phyloP scores from a whole-genome alignment of 2,329 filamentous ascomycete species.

The Botryosphaeria agaves region DNA sequence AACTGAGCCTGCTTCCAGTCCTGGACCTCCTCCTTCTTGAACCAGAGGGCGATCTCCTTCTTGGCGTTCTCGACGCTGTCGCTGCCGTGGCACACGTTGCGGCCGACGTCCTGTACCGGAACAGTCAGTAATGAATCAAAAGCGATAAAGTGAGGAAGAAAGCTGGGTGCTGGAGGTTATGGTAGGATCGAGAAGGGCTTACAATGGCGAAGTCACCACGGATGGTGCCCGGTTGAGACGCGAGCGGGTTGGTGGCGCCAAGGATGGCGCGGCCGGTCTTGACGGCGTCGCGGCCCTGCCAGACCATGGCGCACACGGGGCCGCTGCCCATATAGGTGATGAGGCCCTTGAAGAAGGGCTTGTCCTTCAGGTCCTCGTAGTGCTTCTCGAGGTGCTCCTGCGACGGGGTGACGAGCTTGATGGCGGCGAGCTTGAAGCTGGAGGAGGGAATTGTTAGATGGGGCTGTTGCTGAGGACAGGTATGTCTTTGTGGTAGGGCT shows the following conservation, averaged over 20 bases:
- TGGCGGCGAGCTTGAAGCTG: slow-evolving; percentile 94
- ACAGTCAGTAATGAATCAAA: slow-evolving; percentile 5
- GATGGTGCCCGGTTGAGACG: slow-evolving; percentile 92
- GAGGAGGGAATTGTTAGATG: slow-evolving; percentile 3
- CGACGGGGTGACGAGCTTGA: slow-evolving; percentile 82
- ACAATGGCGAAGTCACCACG: slow-evolving; percentile 81
- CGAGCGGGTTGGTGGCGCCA: slow-evolving; percentile 96
- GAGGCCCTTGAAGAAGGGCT: slow-evolving; percentile 94
- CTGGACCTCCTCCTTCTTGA: slow-evolving; percentile 74
- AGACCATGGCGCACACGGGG: slow-evolving; percentile 98
- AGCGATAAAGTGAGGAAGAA: no score
- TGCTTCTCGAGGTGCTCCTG: slow-evolving; percentile 97
- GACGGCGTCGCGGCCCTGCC: slow-evolving; percentile 97
- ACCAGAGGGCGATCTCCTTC: slow-evolving; percentile 99
- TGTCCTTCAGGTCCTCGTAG: slow-evolving; percentile 81
- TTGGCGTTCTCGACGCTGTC: slow-evolving; percentile 97
- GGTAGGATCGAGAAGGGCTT: no score
- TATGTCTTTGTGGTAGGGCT: no score
- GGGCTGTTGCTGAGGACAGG: background rate
- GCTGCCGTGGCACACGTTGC: slow-evolving; percentile 99
- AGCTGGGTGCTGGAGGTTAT: no score
- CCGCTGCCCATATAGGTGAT: slow-evolving; percentile 94
- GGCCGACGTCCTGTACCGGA: slow-evolving; percentile 51
- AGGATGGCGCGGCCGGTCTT: slow-evolving; percentile 96
- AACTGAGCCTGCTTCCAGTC: slow-evolving; percentile 70